phyloP scores from a whole-genome alignment of 305 asterid genomes.

The Caryopteris hybrid region DNA sequence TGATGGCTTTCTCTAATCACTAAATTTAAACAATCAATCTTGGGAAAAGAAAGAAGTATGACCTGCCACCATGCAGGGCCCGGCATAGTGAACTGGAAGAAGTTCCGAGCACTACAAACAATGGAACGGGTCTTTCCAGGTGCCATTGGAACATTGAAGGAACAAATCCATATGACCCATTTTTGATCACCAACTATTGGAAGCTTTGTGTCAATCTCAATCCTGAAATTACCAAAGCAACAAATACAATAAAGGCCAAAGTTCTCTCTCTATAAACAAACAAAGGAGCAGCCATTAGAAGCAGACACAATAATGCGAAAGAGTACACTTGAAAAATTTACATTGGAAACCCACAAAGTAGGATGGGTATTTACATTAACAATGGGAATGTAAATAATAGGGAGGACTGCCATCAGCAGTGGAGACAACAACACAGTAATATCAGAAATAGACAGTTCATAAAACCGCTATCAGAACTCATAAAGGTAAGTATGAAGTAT shows the following conservation, averaged over 20 bases:
- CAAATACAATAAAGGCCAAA: neutral
- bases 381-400: no score
- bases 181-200: slow-evolving; percentile 84
- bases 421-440: neutral
- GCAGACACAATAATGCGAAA: neutral
- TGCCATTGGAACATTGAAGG: slow-evolving; percentile 97
- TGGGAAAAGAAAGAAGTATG: neutral
- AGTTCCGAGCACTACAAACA: slow-evolving; percentile 93
- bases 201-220: slow-evolving; percentile 93
- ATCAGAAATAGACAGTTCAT: neutral
- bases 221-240: slow-evolving; percentile 37
- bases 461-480: neutral
- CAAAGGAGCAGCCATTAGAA: neutral
- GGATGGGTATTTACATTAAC: neutral
- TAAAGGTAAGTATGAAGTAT: neutral
- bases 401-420: no score
- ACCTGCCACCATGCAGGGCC: slow-evolving; percentile 99
- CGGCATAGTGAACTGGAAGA: slow-evolving; percentile 86
- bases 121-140: slow-evolving; percentile 99
- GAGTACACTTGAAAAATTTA: neutral
- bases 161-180: slow-evolving; percentile 99
- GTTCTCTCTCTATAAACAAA: neutral
- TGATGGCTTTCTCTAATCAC: neutral
- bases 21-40: neutral
- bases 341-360: neutral